phyloP scores from a whole-genome alignment of 495 filamentous ascomycete genomes.

The Aspergillus heteromorphus region DNA sequence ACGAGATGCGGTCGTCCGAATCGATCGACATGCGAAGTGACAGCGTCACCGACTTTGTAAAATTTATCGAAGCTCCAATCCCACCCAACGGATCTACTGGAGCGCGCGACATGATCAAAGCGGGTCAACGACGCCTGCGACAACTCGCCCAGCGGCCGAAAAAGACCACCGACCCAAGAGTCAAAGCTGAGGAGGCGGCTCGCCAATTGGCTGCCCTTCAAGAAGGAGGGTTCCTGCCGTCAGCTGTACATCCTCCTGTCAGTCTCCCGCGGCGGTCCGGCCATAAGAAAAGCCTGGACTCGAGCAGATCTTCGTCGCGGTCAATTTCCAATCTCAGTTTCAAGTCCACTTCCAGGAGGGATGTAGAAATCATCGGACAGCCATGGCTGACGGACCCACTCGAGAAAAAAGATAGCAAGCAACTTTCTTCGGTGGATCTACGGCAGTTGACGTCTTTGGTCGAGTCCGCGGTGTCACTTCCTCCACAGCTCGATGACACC shows the following conservation, averaged over 20 bases:
- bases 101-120: constrained; percentile 29
- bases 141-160: constrained; percentile 37
- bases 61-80: constrained; percentile 31
- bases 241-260: constrained; percentile 2
- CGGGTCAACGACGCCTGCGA: constrained; percentile 38
- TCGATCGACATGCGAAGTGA: constrained; percentile 27
- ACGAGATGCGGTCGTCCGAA: constrained; percentile 13
- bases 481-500: constrained; percentile 23
- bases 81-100: constrained; percentile 10
- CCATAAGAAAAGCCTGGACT: constrained; percentile 12
- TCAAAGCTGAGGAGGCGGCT: constrained; percentile 26
- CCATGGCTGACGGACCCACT: constrained; percentile 34
- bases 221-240: constrained; percentile 31
- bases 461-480: constrained; percentile 30
- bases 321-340: constrained; percentile 16
- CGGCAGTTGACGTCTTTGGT: constrained; percentile 33
- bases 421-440: constrained; percentile 30
- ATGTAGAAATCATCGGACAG: constrained; percentile 38
- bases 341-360: constrained; percentile 29
- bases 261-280: constrained; percentile 7
- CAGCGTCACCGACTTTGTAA: constrained; percentile 32
- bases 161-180: constrained; percentile 22
- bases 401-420: constrained; percentile 16
- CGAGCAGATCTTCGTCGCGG: constrained; percentile 6
- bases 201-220: constrained; percentile 33